Base-by-base conservation (phyloP, 1,284 basidiomycete genomes). In the Naganishia liquefaciens region DNA sequence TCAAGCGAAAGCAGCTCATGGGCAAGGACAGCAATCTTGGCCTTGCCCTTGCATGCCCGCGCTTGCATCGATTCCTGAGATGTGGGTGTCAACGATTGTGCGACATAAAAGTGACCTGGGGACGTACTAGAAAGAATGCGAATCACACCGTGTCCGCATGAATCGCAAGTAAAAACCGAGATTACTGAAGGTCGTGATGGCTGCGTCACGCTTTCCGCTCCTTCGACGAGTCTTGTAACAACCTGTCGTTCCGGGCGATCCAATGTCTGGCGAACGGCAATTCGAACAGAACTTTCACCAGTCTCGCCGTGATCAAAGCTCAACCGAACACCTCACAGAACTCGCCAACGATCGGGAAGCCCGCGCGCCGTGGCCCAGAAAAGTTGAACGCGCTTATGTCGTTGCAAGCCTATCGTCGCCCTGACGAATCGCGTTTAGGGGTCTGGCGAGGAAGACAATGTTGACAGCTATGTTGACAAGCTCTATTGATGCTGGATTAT, bases 1-100 rank as follows among this genome's bases (percentile, higher is more conserved):
- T 60, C 55, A 17, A 60, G 55, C n/a, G 55, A 49, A 10, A 60
- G 55, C 33, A 60, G 55, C 46, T 60, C 55, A 60, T 50, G 55
- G 21, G 55, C 55, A 60, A 60, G 55, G 55, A 50, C 55, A 50
- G 46, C 55, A 46, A 60, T n/a, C 49, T 60, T 60, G 55, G 55
- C 55, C 55, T 60, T 60, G 55, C 55, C 55, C 25, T 60, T 60
- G 55, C 55, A 60, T 50, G 44, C 55, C 39, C 49, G 55, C 55
- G 44, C 55, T 60, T 60, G 55, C 55, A 60, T 60, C 44, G 55
- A 60, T 47, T 49, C 55, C 55, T 60, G 33, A 11, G 19, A 50
- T 6, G 21, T 7, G 3, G 21, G 21, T 19, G 33, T 54, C 47
- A 46, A 21, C 6, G 6, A 15, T 37, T 21, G 21, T 39, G n/a